Percentiles rank a stretch among this genome's conserved stretches.
Conservation (phyloP, 2,329 filamentous ascomycete species). For the Metarhizium anisopliae region DNA sequence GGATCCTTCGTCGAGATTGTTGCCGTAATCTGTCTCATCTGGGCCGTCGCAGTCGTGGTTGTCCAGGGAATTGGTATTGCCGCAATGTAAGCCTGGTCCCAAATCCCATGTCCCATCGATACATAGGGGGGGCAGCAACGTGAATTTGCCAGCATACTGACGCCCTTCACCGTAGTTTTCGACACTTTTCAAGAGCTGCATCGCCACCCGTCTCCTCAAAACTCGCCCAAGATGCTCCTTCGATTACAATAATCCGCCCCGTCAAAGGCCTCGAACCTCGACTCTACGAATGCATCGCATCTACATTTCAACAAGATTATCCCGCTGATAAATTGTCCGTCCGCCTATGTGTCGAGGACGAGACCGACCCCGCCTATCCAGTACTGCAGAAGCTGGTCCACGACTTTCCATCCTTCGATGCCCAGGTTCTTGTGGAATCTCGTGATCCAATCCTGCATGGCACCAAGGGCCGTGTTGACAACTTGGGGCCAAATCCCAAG, state of each 20-base stretch:
- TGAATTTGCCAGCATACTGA: not conserved
- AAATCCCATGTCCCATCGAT: not conserved
- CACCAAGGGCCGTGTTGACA: conserved; percentile 36
- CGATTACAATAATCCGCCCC: conserved; percentile 85
- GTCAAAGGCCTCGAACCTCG: conserved; percentile 86
- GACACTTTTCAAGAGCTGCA: conserved; percentile 41
- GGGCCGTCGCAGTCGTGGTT: conserved; percentile 41
- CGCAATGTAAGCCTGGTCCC: conserved; percentile 38
- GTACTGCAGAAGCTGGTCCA: conserved; percentile 61
- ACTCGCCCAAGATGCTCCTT: conserved; percentile 51
- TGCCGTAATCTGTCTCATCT: conserved; percentile 41
- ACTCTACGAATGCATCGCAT: conserved; percentile 85
- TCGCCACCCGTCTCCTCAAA: conserved; percentile 40
- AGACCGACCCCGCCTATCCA: conserved; percentile 66
- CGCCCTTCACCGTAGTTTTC: conserved; percentile 29
- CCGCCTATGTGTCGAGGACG: conserved; percentile 71
- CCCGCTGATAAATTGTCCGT: conserved; percentile 67
- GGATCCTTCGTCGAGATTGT: conserved; percentile 23
- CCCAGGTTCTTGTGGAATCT: conserved; percentile 67
- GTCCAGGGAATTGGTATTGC: conserved; percentile 48
- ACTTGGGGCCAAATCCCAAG: conserved; percentile 93
- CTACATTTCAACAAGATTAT: conserved; percentile 77
- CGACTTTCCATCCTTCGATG: conserved; percentile 66
- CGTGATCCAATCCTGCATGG: conserved; percentile 65
- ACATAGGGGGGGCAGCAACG: not conserved